Evolutionary conservation across 2,329 filamentous ascomycete genomes (phyloP).

Genomic region (Colletotrichum liriopes): DNA sequence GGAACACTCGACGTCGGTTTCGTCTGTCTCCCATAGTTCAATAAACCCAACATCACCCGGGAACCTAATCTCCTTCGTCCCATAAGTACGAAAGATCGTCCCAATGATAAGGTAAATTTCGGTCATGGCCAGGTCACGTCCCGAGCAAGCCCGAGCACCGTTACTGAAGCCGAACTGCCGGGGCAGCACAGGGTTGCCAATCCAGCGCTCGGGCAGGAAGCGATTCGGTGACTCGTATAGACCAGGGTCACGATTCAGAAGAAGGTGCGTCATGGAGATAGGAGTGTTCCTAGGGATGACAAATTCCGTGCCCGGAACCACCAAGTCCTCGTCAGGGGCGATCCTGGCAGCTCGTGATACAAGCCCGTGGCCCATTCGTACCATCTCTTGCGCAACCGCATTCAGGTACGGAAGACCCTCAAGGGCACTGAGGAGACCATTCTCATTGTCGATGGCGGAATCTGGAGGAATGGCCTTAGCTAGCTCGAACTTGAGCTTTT

Average conservation of each 20-base stretch:
- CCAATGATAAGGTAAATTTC: no score
- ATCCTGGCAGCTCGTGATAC: not conserved
- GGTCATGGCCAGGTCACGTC: no score
- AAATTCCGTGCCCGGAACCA: not conserved
- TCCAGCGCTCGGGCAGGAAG: constrained; percentile 51
- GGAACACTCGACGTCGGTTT: constrained; percentile 5
- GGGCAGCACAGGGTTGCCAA: not conserved
- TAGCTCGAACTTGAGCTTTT: constrained; percentile 54
- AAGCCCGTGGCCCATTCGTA: not conserved
- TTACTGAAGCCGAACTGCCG: no score
- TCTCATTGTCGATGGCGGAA: constrained; percentile 14
- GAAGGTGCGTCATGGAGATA: not conserved
- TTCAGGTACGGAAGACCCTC: constrained; percentile 56
- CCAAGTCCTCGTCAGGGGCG: constrained; percentile 1
- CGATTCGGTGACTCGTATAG: constrained; percentile 45
- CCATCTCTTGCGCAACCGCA: constrained; percentile 46
- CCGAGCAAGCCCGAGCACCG: no score
- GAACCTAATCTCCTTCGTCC: not conserved
- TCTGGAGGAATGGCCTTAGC: constrained; percentile 12
- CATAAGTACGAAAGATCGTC: no score
- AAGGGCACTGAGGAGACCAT: constrained; percentile 34
- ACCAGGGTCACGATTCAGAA: constrained; percentile 45
- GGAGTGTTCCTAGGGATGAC: constrained; percentile 3
- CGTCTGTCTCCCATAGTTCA: constrained; percentile 11
- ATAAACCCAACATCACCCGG: constrained; percentile 3